Percentiles rank a stretch among this genome's conserved stretches.
These are phyloP conservation scores for Bjerkandera adusta DNA, from an alignment of 1,284 basidiomycete species.

Conservation along the genomic window DNA sequence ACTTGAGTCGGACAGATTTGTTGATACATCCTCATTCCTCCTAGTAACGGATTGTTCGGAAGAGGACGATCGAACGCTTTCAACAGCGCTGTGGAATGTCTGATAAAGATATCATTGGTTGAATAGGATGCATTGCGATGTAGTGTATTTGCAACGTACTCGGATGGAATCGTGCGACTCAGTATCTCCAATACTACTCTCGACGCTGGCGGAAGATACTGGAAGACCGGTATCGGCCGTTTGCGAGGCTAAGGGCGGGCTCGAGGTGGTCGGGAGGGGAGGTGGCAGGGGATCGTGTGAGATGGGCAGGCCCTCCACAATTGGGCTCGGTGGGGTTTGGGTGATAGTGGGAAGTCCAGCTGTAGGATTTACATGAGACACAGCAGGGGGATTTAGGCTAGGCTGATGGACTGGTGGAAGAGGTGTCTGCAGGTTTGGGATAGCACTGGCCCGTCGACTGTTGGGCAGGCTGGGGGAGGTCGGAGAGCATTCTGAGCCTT, in stretches of 20 bases:
- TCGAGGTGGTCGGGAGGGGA: too few relatives aligned
- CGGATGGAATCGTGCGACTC: neutral
- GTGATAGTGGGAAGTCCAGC: neutral
- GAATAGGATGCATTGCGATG: too few relatives aligned
- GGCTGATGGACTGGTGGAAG: too few relatives aligned
- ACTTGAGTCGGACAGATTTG: too few relatives aligned
- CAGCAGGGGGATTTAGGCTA: neutral
- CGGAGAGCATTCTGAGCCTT: conserved; percentile 12
- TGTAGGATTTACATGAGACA: neutral
- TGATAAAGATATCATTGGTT: too few relatives aligned
- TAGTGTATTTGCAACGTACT: too few relatives aligned
- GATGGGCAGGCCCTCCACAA: conserved; percentile 4
- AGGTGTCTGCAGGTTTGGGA: neutral
- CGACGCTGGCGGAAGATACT: too few relatives aligned
- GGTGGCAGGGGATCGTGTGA: neutral
- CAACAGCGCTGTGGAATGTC: conserved; percentile 8
- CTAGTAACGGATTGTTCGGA: neutral
- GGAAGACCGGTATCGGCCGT: too few relatives aligned
- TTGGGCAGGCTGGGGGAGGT: conserved; percentile 5
- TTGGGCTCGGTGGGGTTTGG: neutral
- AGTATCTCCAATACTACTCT: too few relatives aligned
- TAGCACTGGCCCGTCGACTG: neutral
- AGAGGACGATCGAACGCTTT: neutral
- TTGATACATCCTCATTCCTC: neutral
- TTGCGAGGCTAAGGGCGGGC: too few relatives aligned